These are phyloP conservation scores for Chiua virens DNA, from an alignment of 768 basidiomycete species.

Conservation along the genomic window DNA sequence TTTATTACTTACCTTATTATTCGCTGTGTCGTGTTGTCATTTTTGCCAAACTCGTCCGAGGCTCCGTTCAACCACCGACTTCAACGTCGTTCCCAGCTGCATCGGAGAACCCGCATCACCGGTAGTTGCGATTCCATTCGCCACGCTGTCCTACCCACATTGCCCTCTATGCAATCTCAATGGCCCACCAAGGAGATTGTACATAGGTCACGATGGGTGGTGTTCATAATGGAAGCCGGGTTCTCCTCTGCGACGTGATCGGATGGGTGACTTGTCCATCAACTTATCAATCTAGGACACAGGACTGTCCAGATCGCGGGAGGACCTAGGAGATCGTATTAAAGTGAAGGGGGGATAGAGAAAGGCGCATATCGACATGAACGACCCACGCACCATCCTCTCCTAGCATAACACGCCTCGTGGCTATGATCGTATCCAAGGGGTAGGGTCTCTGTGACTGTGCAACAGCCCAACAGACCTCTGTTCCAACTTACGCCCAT, in stretches of 20 bases:
- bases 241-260: constrained; percentile 3
- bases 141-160: not conserved
- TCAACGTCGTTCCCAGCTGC: constrained; percentile 10
- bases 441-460: too few species aligned
- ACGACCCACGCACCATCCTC: not conserved
- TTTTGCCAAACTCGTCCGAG: constrained; percentile 17
- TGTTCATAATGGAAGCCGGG: not conserved
- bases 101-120: constrained; percentile 20
- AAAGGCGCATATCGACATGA: not conserved
- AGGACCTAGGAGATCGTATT: constrained; percentile 7
- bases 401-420: not conserved
- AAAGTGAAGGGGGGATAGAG: constrained; percentile 1
- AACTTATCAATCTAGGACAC: not conserved
- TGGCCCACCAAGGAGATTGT: too few species aligned
- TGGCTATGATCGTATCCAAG: too few species aligned
- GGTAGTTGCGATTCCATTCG: constrained; percentile 17
- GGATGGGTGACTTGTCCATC: not conserved
- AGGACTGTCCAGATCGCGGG: too few species aligned
- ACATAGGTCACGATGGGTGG: too few species aligned
- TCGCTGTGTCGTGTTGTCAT: not conserved
- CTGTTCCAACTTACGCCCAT: too few species aligned
- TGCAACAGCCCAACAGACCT: too few species aligned
- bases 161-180: too few species aligned
- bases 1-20: too few species aligned
- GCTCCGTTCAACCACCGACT: constrained; percentile 14